A percentile compares a stretch with the other conserved stretches of the same genome.
phyloP scores from a whole-genome alignment of 140 eudicot genomes.

The Ambrosia hybrid region DNA sequence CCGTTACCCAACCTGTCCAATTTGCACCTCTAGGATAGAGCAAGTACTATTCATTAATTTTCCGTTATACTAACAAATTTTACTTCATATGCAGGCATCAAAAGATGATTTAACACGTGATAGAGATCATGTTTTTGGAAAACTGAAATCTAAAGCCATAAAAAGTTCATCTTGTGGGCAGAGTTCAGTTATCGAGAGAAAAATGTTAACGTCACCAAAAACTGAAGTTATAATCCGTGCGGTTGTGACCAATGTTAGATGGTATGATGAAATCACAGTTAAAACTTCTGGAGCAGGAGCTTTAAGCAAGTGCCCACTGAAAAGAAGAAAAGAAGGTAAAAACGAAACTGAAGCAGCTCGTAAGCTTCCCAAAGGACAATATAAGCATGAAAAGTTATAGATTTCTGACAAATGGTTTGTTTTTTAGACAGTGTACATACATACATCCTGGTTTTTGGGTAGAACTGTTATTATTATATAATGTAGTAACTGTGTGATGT shows the following conservation, averaged over 20 bases:
- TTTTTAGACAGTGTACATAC: conserved; percentile 34
- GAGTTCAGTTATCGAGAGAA: conserved; percentile 57
- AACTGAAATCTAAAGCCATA: conserved; percentile 51
- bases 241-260: conserved; percentile 55
- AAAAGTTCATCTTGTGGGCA: conserved; percentile 61
- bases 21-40: no score
- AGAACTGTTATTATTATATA: conserved; percentile 11
- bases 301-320: conserved; percentile 34
- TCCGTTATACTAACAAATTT: not conserved
- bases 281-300: conserved; percentile 40
- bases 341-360: conserved; percentile 34
- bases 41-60: not conserved
- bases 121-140: conserved; percentile 47
- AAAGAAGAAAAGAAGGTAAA: conserved; percentile 38
- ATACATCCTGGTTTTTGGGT: conserved; percentile 14
- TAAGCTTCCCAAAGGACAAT: conserved; percentile 46
- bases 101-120: conserved; percentile 48
- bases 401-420: not conserved
- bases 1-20: no score
- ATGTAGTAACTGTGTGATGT: conserved; percentile 32
- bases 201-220: conserved; percentile 40
- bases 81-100: conserved; percentile 44
- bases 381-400: conserved; percentile 29
- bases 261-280: conserved; percentile 48
- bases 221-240: conserved; percentile 53